These are phyloP conservation scores for Eimeria falciformis DNA, from an alignment of 169 alveolate species.

Conservation along the genomic window DNA sequence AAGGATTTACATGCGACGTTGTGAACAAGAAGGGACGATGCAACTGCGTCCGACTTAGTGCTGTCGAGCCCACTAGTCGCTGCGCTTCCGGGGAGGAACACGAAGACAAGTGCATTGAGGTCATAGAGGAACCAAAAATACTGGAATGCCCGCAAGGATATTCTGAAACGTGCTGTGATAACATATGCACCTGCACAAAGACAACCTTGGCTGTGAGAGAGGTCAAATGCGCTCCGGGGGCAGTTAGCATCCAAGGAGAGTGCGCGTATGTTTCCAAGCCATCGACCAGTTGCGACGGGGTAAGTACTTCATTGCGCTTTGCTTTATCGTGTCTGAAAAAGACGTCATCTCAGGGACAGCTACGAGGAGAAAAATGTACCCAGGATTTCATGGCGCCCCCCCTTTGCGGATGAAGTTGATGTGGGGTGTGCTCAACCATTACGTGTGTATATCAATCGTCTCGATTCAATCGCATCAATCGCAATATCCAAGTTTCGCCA, in stretches of 20 bases:
- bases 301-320: background rate
- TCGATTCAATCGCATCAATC: slow-evolving; percentile 58
- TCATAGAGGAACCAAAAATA: background rate
- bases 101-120: slow-evolving; percentile 48
- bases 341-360: slow-evolving; percentile 37
- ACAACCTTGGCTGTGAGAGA: slow-evolving; percentile 32
- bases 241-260: slow-evolving; percentile 18
- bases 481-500: slow-evolving; percentile 1
- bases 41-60: slow-evolving; percentile 23
- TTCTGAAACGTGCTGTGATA: slow-evolving; percentile 36
- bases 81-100: slow-evolving; percentile 62
- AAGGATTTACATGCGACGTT: slow-evolving; percentile 73
- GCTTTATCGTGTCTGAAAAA: background rate
- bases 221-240: slow-evolving; percentile 38
- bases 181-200: slow-evolving; percentile 59
- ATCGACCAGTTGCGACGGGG: slow-evolving; percentile 62
- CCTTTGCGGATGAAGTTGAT: slow-evolving; percentile 35
- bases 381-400: slow-evolving; percentile 45
- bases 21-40: slow-evolving; percentile 67
- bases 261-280: slow-evolving; percentile 50
- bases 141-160: slow-evolving; percentile 59
- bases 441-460: slow-evolving; percentile 12
- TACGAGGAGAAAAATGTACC: slow-evolving; percentile 56
- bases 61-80: slow-evolving; percentile 25
- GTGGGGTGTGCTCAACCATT: background rate